Percentiles rank a stretch among this genome's conserved stretches.
Evolutionary conservation across 495 filamentous ascomycete genomes (phyloP).

Genomic region (Neurospora pannonica): DNA sequence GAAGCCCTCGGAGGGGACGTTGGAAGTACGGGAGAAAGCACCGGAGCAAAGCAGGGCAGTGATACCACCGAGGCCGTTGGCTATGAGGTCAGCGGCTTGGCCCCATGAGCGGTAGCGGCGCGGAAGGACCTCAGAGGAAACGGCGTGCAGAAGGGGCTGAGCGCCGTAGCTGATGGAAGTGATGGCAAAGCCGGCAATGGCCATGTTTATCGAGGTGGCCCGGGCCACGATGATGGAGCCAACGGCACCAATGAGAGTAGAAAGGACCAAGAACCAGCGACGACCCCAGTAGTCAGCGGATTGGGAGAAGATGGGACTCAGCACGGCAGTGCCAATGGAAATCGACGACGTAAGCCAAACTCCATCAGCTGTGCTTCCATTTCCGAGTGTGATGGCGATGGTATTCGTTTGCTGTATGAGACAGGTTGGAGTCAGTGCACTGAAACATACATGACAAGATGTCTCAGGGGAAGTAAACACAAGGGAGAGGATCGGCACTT

Average conservation of each 20-base stretch:
- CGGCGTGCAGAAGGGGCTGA: conserved; percentile 21
- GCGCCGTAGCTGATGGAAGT: conserved; percentile 16
- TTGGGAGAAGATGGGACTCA: conserved; percentile 21
- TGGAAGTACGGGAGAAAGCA: conserved; percentile 15
- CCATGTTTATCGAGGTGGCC: conserved; percentile 18
- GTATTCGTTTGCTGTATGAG: conserved; percentile 14
- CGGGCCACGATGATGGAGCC: conserved; percentile 19
- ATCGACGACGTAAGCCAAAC: conserved; percentile 22
- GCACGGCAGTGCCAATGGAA: conserved; percentile 22
- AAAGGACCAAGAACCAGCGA: conserved; percentile 19
- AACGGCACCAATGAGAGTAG: conserved; percentile 15
- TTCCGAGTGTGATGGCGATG: conserved; percentile 16
- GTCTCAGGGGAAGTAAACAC: background rate
- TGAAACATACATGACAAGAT: background rate
- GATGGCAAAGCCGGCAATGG: conserved; percentile 20
- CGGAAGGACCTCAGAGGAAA: conserved; percentile 26
- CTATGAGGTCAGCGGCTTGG: conserved; percentile 18
- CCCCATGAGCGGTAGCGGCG: conserved; percentile 19
- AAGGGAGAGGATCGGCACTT: conserved; percentile 4
- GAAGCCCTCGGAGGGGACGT: conserved; percentile 17
- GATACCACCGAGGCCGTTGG: conserved; percentile 17
- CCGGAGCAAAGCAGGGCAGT: conserved; percentile 16
- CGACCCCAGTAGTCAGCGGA: conserved; percentile 23
- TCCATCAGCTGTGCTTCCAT: conserved; percentile 4
- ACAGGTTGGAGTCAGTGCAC: background rate